Evolutionary conservation across 257 asterid species (phyloP), one percentile per base, ranked within the genome.

Genomic region (Nicotiana benthamiana): DNA sequence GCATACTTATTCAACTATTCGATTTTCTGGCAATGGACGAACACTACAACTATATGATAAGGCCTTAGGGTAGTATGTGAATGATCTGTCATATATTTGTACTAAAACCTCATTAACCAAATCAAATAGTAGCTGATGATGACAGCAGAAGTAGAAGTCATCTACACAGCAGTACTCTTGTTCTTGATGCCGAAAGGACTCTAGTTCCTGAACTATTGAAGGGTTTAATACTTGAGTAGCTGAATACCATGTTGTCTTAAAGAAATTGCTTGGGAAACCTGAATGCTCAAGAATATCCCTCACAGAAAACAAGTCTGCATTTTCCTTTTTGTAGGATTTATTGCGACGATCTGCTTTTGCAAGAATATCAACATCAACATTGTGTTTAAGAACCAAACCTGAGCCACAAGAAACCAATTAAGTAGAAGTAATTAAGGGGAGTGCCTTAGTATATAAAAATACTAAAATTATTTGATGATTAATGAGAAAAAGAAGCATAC

Each of bases 121-220:
- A 83, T 90, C 98, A 81, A 91, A 93, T 70, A 95, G 75, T 89
- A 90, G 86, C 75, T 80, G 90, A 82, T 92, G 98, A 83, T 92
- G 97, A 86, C 89, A 81, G 75, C 87, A 89, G 77, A 85, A 85
- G 11, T 48, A 59, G 62, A 84, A 85, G 11, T 92, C 91, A 13
- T 82, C 90, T 15, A 53, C 24, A 12, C 76, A 61, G n/a, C 70
- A 57, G 12, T 40, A 9, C 36, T 82, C 86, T 13, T 61, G 70
- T 72, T 87, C 92, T 40, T 89, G 90, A 8, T 89, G 92, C 95
- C 97, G 92, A 75, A 57, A 65, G 10, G 87, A 80, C 82, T 93
- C 97, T 6, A 87, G 70, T 80, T 91, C 89, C 81, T 90, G 89
- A 53, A 90, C 86, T 12, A 88, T 7, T 17, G 83, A 83, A 46